Evolutionary conservation across 2,329 filamentous ascomycete species (phyloP).

Genomic region (Cryoendolithus antarcticus): DNA sequence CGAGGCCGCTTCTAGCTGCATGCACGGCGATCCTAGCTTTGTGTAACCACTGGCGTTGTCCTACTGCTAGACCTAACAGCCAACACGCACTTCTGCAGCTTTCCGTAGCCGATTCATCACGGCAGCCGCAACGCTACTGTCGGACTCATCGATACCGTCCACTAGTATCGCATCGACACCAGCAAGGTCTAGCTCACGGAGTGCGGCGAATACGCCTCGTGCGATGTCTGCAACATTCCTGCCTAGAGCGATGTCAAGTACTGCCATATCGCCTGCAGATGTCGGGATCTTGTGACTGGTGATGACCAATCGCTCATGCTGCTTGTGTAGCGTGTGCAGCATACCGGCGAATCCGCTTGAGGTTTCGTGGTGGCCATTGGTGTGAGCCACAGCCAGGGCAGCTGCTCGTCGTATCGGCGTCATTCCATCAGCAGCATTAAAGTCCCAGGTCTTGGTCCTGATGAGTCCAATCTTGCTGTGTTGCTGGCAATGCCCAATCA

Average conservation of each 20-base stretch:
- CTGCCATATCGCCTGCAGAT: background rate
- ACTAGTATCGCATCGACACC: slow-evolving; percentile 77
- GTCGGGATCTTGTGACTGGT: background rate
- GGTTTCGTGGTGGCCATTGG: slow-evolving; percentile 12
- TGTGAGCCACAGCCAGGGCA: background rate
- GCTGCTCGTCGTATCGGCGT: background rate
- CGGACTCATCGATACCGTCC: slow-evolving; percentile 58
- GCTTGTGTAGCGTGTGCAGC: slow-evolving; percentile 8
- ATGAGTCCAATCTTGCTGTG: slow-evolving; percentile 28
- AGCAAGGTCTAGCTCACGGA: slow-evolving; percentile 71
- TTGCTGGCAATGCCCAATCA: too few species aligned
- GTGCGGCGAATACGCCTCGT: slow-evolving; percentile 72
- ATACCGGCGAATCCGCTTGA: slow-evolving; percentile 16
- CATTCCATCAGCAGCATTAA: slow-evolving; percentile 3
- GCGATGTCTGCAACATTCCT: slow-evolving; percentile 61
- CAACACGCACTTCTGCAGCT: slow-evolving; percentile 30
- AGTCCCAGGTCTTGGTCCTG: slow-evolving; percentile 23
- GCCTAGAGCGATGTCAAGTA: slow-evolving; percentile 65
- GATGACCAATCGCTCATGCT: slow-evolving; percentile 1
- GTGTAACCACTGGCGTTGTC: background rate
- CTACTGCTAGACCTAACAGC: slow-evolving; percentile 1
- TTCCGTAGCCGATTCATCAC: slow-evolving; percentile 41
- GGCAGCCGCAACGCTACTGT: slow-evolving; percentile 69
- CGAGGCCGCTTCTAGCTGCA: too few species aligned
- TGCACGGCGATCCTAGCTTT: too few species aligned